Conservation (phyloP, 2,329 filamentous ascomycete genomes). For the Ceratocystis lukuohia region DNA sequence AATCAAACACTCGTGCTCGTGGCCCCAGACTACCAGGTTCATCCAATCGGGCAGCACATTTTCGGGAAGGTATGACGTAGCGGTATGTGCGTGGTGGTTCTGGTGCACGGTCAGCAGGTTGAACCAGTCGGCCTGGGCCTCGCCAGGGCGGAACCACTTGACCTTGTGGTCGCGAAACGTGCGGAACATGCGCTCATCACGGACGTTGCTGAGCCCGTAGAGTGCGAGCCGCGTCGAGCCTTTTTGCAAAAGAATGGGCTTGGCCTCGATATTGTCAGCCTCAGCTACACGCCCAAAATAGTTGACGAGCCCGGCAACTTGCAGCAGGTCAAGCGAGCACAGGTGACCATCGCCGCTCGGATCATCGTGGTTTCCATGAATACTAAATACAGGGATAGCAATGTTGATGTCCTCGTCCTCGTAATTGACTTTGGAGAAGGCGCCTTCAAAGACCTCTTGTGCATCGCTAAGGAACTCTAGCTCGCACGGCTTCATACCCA, state of each 20-base stretch:
- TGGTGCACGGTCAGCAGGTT: constrained; percentile 92
- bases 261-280: constrained; percentile 84
- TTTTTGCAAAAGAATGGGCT: constrained; percentile 86
- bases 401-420: constrained; percentile 96
- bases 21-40: constrained; percentile 88
- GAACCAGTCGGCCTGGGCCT: constrained; percentile 61
- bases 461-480: constrained; percentile 90
- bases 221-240: constrained; percentile 83
- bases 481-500: constrained; percentile 90
- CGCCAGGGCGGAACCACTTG: constrained; percentile 60
- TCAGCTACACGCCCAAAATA: constrained; percentile 90
- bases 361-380: constrained; percentile 97
- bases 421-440: constrained; percentile 93
- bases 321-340: constrained; percentile 79
- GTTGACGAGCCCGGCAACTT: constrained; percentile 83
- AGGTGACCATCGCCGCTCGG: constrained; percentile 91
- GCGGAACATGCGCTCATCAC: constrained; percentile 85
- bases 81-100: constrained; percentile 83
- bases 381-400: constrained; percentile 92
- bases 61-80: constrained; percentile 89
- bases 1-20: constrained; percentile 93
- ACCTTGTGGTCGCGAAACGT: constrained; percentile 90
- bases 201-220: constrained; percentile 89
- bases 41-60: constrained; percentile 84
- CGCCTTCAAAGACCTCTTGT: constrained; percentile 75